Evolutionary conservation across 371 early-diverging fungal genomes (phyloP).

Genomic region (Mucor sp.): DNA sequence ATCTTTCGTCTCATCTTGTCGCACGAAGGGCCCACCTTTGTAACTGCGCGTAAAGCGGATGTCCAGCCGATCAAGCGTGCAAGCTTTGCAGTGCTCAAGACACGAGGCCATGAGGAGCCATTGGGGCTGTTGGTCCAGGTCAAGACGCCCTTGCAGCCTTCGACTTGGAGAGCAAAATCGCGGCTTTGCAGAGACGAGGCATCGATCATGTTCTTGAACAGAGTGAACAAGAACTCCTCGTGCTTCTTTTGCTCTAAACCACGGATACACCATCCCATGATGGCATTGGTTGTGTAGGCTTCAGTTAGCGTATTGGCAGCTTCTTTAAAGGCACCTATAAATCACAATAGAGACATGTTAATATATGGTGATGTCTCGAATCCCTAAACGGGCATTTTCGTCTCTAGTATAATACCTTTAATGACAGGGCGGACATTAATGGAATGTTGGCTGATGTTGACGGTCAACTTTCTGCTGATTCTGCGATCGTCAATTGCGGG

Average conservation of each 20-base stretch:
- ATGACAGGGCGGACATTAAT: slow-evolving; percentile 47
- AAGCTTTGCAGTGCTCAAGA: slow-evolving; percentile 29
- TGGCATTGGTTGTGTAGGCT: slow-evolving; percentile 28
- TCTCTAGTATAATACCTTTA: slow-evolving; percentile 38
- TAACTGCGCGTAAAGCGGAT: slow-evolving; percentile 32
- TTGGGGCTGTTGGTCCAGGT: slow-evolving; percentile 39
- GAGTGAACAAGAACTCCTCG: slow-evolving; percentile 30
- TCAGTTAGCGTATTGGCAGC: slow-evolving; percentile 46
- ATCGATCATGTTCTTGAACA: slow-evolving; percentile 41
- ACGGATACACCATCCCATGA: slow-evolving; percentile 38
- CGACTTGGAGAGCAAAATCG: slow-evolving; percentile 46
- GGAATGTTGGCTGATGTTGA: slow-evolving; percentile 29
- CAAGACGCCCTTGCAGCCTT: slow-evolving; percentile 50
- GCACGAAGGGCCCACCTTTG: slow-evolving; percentile 32
- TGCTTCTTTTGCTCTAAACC: slow-evolving; percentile 27
- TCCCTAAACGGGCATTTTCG: background rate
- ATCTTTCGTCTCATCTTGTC: slow-evolving; percentile 39
- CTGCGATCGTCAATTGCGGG: slow-evolving; percentile 13
- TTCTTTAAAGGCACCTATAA: slow-evolving; percentile 51
- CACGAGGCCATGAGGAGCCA: slow-evolving; percentile 33
- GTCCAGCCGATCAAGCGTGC: slow-evolving; percentile 41
- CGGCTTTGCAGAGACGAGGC: slow-evolving; percentile 38
- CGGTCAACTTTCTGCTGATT: slow-evolving; percentile 41
- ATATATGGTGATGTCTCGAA: background rate
- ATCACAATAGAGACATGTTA: background rate